Evolutionary conservation across 164 flowering plant species (phyloP).

Genomic region (Tetracentron sinense): DNA sequence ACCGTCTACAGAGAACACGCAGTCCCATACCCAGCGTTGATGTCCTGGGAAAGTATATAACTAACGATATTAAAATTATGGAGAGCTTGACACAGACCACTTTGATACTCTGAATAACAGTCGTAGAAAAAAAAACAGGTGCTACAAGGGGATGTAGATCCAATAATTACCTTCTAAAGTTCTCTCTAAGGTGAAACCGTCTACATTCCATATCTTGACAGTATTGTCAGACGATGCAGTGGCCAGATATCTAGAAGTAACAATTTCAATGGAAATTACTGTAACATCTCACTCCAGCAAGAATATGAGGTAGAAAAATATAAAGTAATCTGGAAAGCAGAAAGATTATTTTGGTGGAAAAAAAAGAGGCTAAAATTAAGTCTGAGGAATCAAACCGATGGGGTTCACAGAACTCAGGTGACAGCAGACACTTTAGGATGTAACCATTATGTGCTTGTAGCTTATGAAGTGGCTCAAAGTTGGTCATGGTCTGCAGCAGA

Average conservation of each 20-base stretch:
- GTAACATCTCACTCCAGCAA: background rate
- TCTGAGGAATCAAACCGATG: constrained; percentile 41
- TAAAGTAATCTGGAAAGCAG: no score
- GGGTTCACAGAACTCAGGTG: constrained; percentile 89
- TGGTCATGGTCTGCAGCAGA: constrained; percentile 78
- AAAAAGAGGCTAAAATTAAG: background rate
- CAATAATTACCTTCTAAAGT: constrained; percentile 56
- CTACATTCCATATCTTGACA: constrained; percentile 97
- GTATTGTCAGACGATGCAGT: constrained; percentile 95
- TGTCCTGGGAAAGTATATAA: constrained; percentile 49
- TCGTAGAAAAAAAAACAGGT: background rate
- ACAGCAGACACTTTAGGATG: constrained; percentile 83
- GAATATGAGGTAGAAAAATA: background rate
- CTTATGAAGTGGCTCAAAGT: constrained; percentile 94
- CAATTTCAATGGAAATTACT: constrained; percentile 3
- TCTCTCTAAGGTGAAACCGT: constrained; percentile 84
- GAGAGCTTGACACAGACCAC: background rate
- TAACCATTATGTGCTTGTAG: constrained; percentile 87
- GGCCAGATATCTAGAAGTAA: constrained; percentile 67
- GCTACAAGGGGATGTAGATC: background rate
- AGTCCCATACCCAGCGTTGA: constrained; percentile 99
- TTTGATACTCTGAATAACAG: background rate
- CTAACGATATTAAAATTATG: background rate
- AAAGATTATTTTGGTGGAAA: background rate
- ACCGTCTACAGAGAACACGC: constrained; percentile 94